Conservation (phyloP, 257 asterid genomes). For the Capsicum chinense region DNA sequence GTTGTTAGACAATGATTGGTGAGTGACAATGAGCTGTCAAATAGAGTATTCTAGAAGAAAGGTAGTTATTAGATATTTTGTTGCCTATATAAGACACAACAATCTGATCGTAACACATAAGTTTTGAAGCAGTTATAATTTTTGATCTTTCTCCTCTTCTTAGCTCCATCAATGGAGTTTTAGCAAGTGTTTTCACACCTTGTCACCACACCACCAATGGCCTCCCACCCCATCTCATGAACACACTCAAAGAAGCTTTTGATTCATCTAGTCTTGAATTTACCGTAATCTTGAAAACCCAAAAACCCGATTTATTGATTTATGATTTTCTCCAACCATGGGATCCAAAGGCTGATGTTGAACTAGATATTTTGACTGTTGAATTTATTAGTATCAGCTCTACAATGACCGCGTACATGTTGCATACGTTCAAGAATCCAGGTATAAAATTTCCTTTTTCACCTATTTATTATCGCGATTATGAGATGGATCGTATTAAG, state of each 20-base stretch:
- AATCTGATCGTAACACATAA: too few species aligned
- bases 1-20: too few species aligned
- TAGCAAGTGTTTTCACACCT: not conserved
- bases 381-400: conserved; percentile 22
- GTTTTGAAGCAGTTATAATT: too few species aligned
- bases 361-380: not conserved
- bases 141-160: too few species aligned
- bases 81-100: too few species aligned
- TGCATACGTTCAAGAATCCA: conserved; percentile 20
- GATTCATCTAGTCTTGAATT: not conserved
- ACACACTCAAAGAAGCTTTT: conserved; percentile 21
- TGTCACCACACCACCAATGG: conserved; percentile 12
- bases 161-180: too few species aligned
- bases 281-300: not conserved
- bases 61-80: too few species aligned
- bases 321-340: conserved; percentile 16
- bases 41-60: too few species aligned
- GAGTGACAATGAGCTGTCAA: too few species aligned
- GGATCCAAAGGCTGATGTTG: not conserved
- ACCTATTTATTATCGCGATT: conserved; percentile 22
- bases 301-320: not conserved
- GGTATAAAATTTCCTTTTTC: conserved; percentile 10
- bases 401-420: not conserved
- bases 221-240: not conserved
- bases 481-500: conserved; percentile 16